These are phyloP conservation scores for Smittium culicis DNA, from an alignment of 371 early-diverging fungal genomes.

Conservation along the genomic window DNA sequence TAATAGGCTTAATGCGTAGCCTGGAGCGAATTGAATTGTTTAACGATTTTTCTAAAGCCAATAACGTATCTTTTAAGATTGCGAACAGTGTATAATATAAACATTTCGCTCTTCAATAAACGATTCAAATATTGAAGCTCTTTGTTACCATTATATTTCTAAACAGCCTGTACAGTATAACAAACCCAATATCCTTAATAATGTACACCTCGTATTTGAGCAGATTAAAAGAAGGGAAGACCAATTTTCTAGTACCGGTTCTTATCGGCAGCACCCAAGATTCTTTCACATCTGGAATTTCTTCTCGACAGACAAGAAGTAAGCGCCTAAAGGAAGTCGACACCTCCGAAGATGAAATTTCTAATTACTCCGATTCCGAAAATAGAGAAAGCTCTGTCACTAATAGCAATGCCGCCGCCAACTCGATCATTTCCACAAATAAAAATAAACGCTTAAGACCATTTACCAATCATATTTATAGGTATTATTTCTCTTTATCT, in stretches of 20 bases:
- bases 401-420: too few species aligned
- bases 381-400: background rate
- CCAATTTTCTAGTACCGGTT: background rate
- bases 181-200: too few species aligned
- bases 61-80: too few species aligned
- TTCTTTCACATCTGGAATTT: background rate
- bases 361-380: background rate
- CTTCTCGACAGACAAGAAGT: background rate
- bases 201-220: background rate
- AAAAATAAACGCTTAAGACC: conserved; percentile 1
- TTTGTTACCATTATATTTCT: too few species aligned
- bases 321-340: conserved; percentile 3
- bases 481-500: background rate
- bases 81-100: too few species aligned
- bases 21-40: too few species aligned
- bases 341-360: background rate
- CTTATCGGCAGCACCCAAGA: conserved; percentile 4
- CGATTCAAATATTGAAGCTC: too few species aligned
- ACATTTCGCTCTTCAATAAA: too few species aligned
- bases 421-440: too few species aligned
- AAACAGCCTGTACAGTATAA: too few species aligned
- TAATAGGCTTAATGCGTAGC: too few species aligned
- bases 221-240: conserved; percentile 7
- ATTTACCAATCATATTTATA: conserved; percentile 5
- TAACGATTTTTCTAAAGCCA: too few species aligned